Conservation (phyloP, 306 rosid species). For the Dicorynia guianensis region DNA sequence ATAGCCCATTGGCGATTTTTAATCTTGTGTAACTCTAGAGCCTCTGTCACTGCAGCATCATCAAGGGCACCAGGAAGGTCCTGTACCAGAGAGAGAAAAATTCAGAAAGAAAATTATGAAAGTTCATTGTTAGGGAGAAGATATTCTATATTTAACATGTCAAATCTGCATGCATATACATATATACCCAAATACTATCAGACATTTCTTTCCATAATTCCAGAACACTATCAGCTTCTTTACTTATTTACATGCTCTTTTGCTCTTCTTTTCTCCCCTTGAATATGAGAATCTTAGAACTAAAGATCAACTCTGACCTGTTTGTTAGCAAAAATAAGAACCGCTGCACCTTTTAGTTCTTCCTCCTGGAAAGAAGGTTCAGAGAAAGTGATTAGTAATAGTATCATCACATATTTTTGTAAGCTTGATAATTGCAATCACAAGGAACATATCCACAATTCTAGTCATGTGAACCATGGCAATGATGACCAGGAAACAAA, state of each 20-base stretch:
- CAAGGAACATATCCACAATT: neutral
- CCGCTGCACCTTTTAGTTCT: constrained; percentile 73
- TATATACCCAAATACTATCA: neutral
- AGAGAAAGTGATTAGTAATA: neutral
- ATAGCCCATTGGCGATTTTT: constrained; percentile 98
- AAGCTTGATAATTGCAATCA: neutral
- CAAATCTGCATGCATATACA: neutral
- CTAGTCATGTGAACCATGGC: neutral
- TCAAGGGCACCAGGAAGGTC: constrained; percentile 99
- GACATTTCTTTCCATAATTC: constrained; percentile 21
- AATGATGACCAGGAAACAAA: constrained; percentile 7
- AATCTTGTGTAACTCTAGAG: constrained; percentile 94
- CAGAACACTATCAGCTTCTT: constrained; percentile 14
- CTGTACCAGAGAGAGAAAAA: constrained; percentile 50
- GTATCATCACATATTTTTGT: neutral
- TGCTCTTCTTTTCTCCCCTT: constrained; percentile 8
- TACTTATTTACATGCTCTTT: constrained; percentile 4
- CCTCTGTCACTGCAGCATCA: constrained; percentile 92
- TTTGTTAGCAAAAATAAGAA: constrained; percentile 76
- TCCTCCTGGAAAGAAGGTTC: constrained; percentile 60
- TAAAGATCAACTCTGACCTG: constrained; percentile 52
- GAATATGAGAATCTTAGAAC: constrained; percentile 1
- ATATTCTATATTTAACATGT: neutral
- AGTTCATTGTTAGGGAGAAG: neutral
- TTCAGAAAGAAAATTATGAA: constrained; percentile 6